Base-by-base conservation (phyloP, 768 basidiomycete species). In the Boletus eberwhitei region DNA sequence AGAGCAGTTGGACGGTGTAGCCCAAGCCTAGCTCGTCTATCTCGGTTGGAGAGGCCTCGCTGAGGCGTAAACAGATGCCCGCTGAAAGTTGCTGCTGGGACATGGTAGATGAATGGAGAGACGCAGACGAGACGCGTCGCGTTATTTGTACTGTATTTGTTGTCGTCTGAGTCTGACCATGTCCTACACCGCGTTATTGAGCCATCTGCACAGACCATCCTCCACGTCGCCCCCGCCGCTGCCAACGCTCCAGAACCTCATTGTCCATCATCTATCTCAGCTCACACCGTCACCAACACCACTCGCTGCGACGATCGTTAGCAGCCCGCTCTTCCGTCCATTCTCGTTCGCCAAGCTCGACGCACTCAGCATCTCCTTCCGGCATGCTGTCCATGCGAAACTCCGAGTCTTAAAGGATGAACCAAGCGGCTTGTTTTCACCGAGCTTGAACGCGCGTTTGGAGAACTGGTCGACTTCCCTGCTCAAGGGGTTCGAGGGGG, bases 1-100 rank as follows among this genome's bases (percentile, higher is more conserved):
- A 88, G 45, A 98, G 81, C 42, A 95, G 73, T 64, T 98, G 95
- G 0, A 97, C 73, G 17, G 82, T 79, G 61, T 83, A 79, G 5
- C 69, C 69, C 26, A 62, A 51, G 19, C 71, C 65, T 2, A 71
- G 52, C 17, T 49, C 55, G 0, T 72, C 71, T 5, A 71, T 69
- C 43, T 71, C 69, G 1, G 55, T 35, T 0, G 60, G 63, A 16
- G 67, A 64, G 2, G 81, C 74, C 39, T 70, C 71, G 52, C 75
- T 71, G 45, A 90, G 77, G 5, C 76, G 77, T 26, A 61, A 46
- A 61, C 82, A 83, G 36, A 84, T 79, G 41, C 87, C 87, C 39
- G 76, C 66, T 13, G 84, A 79, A 55, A 90, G 83, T 64, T 63
- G 48, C 12, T 35, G 65, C 8, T 83, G 77, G 31, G 73, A 63